Evolutionary conservation across 2,329 filamentous ascomycete genomes (phyloP).

Genomic region (Amphichorda felina): DNA sequence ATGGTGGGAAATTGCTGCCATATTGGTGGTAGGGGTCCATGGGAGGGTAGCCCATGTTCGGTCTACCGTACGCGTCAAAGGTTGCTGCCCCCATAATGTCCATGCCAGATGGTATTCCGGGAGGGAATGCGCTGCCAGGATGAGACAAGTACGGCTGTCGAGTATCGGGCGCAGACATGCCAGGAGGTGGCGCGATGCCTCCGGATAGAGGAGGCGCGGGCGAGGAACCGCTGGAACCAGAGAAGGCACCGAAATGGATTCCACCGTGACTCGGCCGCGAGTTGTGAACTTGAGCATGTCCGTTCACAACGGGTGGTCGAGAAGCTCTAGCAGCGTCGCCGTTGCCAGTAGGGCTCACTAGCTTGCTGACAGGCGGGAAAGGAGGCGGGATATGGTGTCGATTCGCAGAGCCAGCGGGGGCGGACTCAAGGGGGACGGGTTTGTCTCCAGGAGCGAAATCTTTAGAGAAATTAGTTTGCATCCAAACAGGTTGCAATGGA

Average conservation of each 20-base stretch:
- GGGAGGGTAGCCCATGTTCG: conserved; percentile 20
- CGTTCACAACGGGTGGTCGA: not conserved
- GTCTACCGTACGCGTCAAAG: conserved; percentile 25
- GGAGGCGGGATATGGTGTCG: conserved; percentile 28
- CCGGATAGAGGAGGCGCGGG: conserved; percentile 36
- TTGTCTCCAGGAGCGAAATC: too few species aligned
- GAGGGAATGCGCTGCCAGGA: conserved; percentile 22
- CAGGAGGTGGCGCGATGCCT: conserved; percentile 36
- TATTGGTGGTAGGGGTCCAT: conserved; percentile 15
- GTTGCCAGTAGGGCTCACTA: too few species aligned
- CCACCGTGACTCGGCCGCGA: conserved; percentile 40
- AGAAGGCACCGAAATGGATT: conserved; percentile 42
- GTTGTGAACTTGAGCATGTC: conserved; percentile 1
- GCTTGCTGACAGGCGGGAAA: conserved; percentile 21
- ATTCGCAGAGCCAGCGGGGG: too few species aligned
- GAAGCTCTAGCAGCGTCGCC: not conserved
- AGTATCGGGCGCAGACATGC: conserved; percentile 22
- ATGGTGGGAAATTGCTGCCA: conserved; percentile 34
- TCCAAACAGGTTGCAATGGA: too few species aligned
- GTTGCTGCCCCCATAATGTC: conserved; percentile 19
- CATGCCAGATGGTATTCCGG: conserved; percentile 20
- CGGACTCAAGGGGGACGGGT: too few species aligned
- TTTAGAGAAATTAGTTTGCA: too few species aligned
- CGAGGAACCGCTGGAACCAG: conserved; percentile 44
- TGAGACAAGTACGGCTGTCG: conserved; percentile 19